These are phyloP conservation scores for Beta lomatogona DNA, from an alignment of 179 eudicot species.

Conservation along the genomic window DNA sequence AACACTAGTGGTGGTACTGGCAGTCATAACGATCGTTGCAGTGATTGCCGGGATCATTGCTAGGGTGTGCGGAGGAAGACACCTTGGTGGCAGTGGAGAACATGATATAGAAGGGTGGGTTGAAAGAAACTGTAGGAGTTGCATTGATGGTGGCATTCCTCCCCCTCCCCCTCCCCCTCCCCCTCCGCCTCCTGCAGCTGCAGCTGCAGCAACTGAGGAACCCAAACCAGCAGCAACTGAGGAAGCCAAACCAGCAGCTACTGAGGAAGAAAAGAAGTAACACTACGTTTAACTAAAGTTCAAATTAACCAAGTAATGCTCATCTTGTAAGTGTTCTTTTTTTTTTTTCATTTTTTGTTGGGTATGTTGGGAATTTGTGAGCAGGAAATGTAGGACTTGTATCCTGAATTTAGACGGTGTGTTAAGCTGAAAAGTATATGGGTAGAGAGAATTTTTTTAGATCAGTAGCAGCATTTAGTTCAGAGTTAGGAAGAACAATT, in stretches of 20 bases:
- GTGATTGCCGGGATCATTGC: conserved; percentile 73
- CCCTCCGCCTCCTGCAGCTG: conserved; percentile 17
- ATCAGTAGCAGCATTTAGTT: background rate
- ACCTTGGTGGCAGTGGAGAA: conserved; percentile 53
- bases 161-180: conserved; percentile 21
- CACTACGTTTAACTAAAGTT: too few relatives aligned
- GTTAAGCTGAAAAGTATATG: background rate
- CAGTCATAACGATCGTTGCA: conserved; percentile 61
- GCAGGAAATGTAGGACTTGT: background rate
- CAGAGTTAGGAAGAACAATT: background rate
- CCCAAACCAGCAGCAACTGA: conserved; percentile 11
- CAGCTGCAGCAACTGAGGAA: conserved; percentile 3
- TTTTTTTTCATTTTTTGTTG: background rate
- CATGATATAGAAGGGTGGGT: conserved; percentile 76
- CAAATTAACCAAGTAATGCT: background rate
- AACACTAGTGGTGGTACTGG: conserved; percentile 72
- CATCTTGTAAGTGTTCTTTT: conserved; percentile 1
- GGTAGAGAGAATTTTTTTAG: background rate
- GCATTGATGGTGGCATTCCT: conserved; percentile 61
- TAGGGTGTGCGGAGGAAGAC: conserved; percentile 64
- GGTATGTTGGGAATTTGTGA: background rate
- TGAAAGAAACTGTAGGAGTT: conserved; percentile 59
- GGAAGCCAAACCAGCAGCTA: background rate
- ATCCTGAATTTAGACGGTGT: background rate
- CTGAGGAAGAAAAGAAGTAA: conserved; percentile 20